These are phyloP conservation scores for Chenopodium quinoa DNA, from an alignment of 148 eudicot species.

Conservation along the genomic window DNA sequence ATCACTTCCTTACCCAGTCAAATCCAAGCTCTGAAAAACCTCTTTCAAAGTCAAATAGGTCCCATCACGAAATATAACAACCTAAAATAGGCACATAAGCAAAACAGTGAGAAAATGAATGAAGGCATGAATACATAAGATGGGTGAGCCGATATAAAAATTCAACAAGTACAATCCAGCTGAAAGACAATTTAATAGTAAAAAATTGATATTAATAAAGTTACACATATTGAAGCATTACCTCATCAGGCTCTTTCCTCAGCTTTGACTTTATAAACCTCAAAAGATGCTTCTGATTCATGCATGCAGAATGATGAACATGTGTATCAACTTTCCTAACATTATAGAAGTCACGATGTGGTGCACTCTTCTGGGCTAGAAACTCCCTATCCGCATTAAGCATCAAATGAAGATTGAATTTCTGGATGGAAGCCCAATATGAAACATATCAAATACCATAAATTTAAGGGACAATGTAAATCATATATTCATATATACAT, in stretches of 20 bases:
- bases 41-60: slow-evolving; percentile 92
- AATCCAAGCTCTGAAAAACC: slow-evolving; percentile 97
- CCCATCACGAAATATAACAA: slow-evolving; percentile 97
- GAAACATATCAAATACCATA: slow-evolving; percentile 16
- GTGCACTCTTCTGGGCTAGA: slow-evolving; percentile 98
- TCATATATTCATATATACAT: neutral
- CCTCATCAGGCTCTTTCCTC: slow-evolving; percentile 99
- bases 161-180: neutral
- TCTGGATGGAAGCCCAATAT: slow-evolving; percentile 44
- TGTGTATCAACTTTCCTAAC: slow-evolving; percentile 99
- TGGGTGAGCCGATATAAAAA: neutral
- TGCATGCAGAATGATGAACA: slow-evolving; percentile 99
- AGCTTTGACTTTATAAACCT: slow-evolving; percentile 96
- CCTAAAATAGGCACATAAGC: slow-evolving; percentile 45
- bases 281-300: slow-evolving; percentile 98
- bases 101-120: neutral
- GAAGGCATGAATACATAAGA: neutral
- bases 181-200: neutral
- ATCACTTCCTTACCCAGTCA: slow-evolving; percentile 68
- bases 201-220: neutral
- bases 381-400: slow-evolving; percentile 98
- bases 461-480: neutral
- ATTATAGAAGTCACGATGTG: slow-evolving; percentile 98
- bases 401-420: slow-evolving; percentile 99
- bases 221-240: slow-evolving; percentile 24